Conservation (phyloP, 306 rosid species). For the Vachellia pachyceras region DNA sequence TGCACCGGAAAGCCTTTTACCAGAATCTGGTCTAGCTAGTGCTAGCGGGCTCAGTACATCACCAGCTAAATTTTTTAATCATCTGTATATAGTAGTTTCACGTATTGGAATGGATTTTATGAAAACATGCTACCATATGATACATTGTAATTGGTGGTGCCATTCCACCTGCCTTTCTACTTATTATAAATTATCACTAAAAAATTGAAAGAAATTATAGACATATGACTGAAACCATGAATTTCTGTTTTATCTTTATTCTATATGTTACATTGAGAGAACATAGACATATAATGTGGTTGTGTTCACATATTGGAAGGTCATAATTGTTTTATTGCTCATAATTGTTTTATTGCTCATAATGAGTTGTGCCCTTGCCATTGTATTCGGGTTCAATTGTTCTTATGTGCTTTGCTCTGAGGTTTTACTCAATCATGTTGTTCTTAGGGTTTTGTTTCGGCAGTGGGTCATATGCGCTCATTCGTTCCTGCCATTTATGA, state of each 20-base stretch:
- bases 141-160: not conserved
- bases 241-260: not conserved
- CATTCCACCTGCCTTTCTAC: not conserved
- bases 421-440: conserved; percentile 10
- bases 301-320: not conserved
- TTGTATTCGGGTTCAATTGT: not conserved
- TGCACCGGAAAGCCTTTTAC: conserved; percentile 4
- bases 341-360: no score
- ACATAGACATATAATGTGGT: not conserved
- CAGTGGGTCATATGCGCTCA: conserved; percentile 68
- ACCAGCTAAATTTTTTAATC: not conserved
- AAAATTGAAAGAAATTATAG: not conserved
- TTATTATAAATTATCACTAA: not conserved
- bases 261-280: not conserved
- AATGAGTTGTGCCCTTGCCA: not conserved
- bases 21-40: conserved; percentile 6
- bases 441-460: conserved; percentile 77
- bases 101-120: not conserved
- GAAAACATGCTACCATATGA: conserved; percentile 5
- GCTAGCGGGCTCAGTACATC: conserved; percentile 7
- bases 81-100: not conserved
- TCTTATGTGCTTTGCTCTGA: not conserved
- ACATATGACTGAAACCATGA: not conserved
- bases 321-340: conserved; percentile 17
- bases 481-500: conserved; percentile 79